Percentiles rank a stretch among this genome's conserved stretches.
These are phyloP conservation scores for Przewalskia tangutica DNA, from an alignment of 257 asterid genomes.

Conservation along the genomic window DNA sequence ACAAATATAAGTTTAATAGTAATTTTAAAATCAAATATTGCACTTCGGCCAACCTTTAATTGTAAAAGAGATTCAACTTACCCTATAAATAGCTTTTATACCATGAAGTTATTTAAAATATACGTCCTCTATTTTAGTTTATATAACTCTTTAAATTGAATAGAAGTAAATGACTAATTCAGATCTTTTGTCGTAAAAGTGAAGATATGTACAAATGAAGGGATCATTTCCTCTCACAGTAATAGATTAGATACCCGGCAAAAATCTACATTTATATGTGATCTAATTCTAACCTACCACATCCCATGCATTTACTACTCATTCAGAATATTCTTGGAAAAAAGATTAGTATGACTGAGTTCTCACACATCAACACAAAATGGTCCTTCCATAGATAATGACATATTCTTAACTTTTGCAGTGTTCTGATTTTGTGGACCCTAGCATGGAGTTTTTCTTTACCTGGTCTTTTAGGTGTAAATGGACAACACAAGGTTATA, in stretches of 20 bases:
- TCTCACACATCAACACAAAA: not conserved
- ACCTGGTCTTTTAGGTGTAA: not conserved
- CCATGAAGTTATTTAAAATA: no score
- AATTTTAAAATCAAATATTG: no score
- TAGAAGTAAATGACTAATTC: no score
- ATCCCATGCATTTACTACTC: not conserved
- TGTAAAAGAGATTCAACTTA: not conserved
- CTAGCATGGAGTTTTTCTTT: not conserved
- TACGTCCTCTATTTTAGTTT: no score
- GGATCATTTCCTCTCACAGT: no score
- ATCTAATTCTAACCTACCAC: not conserved
- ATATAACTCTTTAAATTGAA: no score
- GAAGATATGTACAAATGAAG: no score
- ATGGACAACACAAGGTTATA: not conserved
- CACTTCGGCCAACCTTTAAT: not conserved
- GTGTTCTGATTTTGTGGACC: conserved; percentile 12
- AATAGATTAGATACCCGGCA: no score
- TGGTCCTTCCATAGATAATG: not conserved
- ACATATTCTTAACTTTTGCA: not conserved
- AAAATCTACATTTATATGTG: not conserved
- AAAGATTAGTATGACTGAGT: conserved; percentile 6
- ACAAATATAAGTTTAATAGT: no score
- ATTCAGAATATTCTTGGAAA: not conserved
- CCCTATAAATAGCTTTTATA: not conserved
- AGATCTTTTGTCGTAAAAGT: no score